phyloP scores from a whole-genome alignment of 2,329 filamentous ascomycete species.

The Aspergillus hortae region DNA sequence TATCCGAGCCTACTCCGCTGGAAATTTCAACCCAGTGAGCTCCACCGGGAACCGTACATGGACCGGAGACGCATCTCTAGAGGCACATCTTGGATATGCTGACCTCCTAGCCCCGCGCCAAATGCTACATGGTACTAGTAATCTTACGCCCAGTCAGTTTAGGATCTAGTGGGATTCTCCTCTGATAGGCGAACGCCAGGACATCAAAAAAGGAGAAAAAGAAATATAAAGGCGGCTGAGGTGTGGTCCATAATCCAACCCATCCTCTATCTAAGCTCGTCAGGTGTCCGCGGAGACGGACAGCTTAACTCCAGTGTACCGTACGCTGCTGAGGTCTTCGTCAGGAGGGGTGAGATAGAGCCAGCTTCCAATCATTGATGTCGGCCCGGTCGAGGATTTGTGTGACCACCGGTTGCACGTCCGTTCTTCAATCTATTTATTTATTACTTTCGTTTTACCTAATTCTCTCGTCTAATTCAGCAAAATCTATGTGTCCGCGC shows the following conservation, averaged over 20 bases:
- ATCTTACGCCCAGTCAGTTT: conserved; percentile 5
- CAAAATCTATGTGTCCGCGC: neutral
- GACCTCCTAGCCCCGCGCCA: conserved; percentile 12
- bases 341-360: neutral
- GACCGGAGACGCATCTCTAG: conserved; percentile 12
- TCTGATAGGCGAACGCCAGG: neutral
- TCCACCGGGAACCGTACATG: conserved; percentile 14
- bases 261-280: too few species aligned
- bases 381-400: neutral
- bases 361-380: neutral
- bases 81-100: conserved; percentile 7
- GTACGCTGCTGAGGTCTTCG: neutral
- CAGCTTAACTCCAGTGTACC: neutral
- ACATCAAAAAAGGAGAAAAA: conserved; percentile 4
- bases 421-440: too few species aligned
- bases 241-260: too few species aligned
- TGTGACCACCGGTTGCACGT: neutral
- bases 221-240: neutral
- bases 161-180: conserved; percentile 3
- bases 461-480: neutral
- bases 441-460: neutral
- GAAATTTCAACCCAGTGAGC: conserved; percentile 12
- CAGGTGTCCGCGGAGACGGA: neutral
- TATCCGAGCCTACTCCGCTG: conserved; percentile 16
- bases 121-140: conserved; percentile 2